phyloP scores from a whole-genome alignment of 1,284 basidiomycete genomes.

The Fomes fomentarius region DNA sequence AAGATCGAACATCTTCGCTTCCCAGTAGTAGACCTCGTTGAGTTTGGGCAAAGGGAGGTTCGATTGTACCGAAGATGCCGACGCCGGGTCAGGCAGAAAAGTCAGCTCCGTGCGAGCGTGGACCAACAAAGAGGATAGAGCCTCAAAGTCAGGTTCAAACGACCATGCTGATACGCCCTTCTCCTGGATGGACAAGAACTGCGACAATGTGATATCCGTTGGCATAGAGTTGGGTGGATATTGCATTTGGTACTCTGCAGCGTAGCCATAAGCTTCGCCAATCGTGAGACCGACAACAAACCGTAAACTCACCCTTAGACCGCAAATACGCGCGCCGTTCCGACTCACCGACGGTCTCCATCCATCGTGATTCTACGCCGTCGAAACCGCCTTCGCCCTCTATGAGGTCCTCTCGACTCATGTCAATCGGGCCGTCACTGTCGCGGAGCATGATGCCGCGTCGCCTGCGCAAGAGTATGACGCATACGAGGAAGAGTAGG shows the following conservation, averaged over 20 bases:
- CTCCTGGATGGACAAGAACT: constrained; percentile 97
- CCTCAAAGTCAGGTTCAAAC: constrained; percentile 96
- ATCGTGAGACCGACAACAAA: constrained; percentile 9
- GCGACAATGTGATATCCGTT: constrained; percentile 95
- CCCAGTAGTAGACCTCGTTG: constrained; percentile 98
- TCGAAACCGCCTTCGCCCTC: constrained; percentile 93
- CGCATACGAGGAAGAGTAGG: constrained; percentile 86
- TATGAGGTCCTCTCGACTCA: constrained; percentile 87
- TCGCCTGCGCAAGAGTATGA: constrained; percentile 81
- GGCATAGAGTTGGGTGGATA: constrained; percentile 92
- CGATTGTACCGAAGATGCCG: constrained; percentile 91
- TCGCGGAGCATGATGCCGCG: constrained; percentile 85
- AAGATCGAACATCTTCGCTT: constrained; percentile 97
- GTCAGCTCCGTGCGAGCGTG: constrained; percentile 95
- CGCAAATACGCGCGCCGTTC: constrained; percentile 77
- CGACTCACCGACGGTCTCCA: constrained; percentile 79
- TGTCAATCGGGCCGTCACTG: constrained; percentile 90
- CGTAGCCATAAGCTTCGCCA: constrained; percentile 3
- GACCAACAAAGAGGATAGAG: constrained; percentile 87
- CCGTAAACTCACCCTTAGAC: constrained; percentile 75
- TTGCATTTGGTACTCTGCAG: constrained; percentile 84
- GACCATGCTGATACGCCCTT: constrained; percentile 98
- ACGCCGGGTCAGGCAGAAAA: constrained; percentile 92
- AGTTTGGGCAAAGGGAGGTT: constrained; percentile 93
- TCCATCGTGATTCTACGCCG: constrained; percentile 90